phyloP scores from a whole-genome alignment of 2,329 filamentous ascomycete species.

The Botrytis deweyae region DNA sequence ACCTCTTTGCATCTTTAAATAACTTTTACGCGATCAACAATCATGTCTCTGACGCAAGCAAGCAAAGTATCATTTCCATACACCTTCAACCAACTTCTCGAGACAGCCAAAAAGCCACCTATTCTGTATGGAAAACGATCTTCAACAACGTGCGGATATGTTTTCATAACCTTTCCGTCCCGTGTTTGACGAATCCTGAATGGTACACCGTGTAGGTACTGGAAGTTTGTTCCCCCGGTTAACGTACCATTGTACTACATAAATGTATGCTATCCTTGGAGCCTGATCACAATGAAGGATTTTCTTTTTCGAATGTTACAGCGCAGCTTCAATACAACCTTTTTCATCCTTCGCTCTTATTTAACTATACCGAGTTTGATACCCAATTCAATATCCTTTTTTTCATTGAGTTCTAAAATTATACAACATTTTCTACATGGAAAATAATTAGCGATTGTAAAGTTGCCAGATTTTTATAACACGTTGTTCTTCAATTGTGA shows the following conservation, averaged over 20 bases:
- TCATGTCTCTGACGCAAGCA: background rate
- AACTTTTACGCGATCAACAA: background rate
- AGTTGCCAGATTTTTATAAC: background rate
- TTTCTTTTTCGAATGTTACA: background rate
- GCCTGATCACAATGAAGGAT: background rate
- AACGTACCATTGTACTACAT: background rate
- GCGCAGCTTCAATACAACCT: slow-evolving; percentile 9
- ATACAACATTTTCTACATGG: background rate
- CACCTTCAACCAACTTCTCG: background rate
- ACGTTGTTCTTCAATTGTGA: background rate
- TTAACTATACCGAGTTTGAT: background rate
- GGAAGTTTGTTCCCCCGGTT: background rate
- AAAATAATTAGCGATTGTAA: background rate
- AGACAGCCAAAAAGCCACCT: background rate
- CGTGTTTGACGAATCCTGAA: background rate
- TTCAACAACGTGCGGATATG: background rate
- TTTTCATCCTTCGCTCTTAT: background rate
- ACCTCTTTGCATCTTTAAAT: background rate
- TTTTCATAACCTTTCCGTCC: background rate
- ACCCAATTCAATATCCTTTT: background rate
- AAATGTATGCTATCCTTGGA: background rate
- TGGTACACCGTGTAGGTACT: background rate
- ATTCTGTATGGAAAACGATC: background rate
- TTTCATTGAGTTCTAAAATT: background rate
- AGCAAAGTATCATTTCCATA: background rate